Conservation (phyloP, 257 asterid species). For the Solanum dulcamara region DNA sequence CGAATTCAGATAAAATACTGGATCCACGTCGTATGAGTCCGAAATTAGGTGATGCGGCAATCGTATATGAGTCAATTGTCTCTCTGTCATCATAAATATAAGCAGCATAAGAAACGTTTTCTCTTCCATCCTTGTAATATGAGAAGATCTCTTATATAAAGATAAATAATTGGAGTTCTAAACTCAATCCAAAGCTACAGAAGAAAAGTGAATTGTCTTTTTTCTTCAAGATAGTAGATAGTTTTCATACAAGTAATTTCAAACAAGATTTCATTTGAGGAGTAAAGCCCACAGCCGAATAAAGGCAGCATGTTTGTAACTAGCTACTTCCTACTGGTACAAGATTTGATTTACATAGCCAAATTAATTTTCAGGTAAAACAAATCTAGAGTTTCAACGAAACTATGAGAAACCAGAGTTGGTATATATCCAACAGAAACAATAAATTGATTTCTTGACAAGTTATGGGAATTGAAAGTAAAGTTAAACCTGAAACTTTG, state of each 20-base stretch:
- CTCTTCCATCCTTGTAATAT: not conserved
- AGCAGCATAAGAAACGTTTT: not conserved
- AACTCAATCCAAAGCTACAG: not conserved
- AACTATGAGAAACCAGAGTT: not conserved
- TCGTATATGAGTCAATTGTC: slow-evolving; percentile 52
- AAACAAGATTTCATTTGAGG: not conserved
- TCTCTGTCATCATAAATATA: slow-evolving; percentile 32
- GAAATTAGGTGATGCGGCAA: slow-evolving; percentile 76
- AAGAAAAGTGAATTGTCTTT: not conserved
- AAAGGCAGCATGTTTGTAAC: too few species aligned
- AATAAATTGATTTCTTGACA: not conserved
- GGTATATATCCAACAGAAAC: not conserved
- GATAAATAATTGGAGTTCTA: not conserved
- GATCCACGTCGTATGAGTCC: slow-evolving; percentile 33
- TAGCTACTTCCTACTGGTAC: not conserved
- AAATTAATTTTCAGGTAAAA: not conserved
- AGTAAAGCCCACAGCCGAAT: not conserved
- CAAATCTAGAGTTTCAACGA: not conserved
- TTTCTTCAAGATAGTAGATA: not conserved
- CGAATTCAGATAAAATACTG: slow-evolving; percentile 18
- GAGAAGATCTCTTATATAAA: not conserved
- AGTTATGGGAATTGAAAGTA: not conserved
- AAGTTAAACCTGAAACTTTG: slow-evolving; percentile 69
- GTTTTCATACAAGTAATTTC: not conserved
- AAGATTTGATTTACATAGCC: not conserved